Evolutionary conservation across 495 filamentous ascomycete species (phyloP), one percentile per base, ranked within the genome.

Genomic region (Penicillium riverlandense): DNA sequence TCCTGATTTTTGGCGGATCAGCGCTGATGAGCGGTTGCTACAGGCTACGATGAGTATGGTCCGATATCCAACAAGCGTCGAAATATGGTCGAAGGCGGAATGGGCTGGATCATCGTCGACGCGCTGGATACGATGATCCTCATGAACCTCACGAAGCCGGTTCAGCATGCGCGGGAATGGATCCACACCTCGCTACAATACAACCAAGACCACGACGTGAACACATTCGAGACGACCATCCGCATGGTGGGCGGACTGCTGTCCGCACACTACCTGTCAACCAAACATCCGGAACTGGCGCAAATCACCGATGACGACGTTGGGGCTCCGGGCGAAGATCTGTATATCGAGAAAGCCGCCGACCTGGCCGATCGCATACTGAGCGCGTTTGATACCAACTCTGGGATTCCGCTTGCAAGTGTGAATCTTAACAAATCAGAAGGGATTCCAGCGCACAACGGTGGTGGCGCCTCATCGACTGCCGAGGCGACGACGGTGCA

Each of bases 61-160:
- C 94, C 92, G 11, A 55, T 90, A 32, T 79, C 85, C 1, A 92
- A 90, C 61, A 79, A 63, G n/a, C 85, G 86, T 39, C 67, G 66
- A 31, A 80, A 95, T 43, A 96, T 96, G 88, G 78, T 84, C 9
- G 76, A 82, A 2, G 67, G 72, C 34, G 69, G 69, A 1, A 67
- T 99, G 63, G 92, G 92, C 7, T 99, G 94, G 94, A 96, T 96
- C 47, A 96, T 99, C 40, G 84, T 99, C 29, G 94, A 99, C 67
- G 80, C 90, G 37, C 69, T 99, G 37, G 92, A 99, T 61, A 97
- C 92, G 11, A 69, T 97, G 74, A 97, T 99, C 71, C 67, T 99
- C 42, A 99, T 99, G 92, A 99, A 99, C 56, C 71, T 95, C 37
- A 96, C 92, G 9, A 87, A 79, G 14, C 79, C 89, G 45, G 78